Evolutionary conservation across 1,139 yeast species (phyloP).

Genomic region (Taphrina deformans): DNA sequence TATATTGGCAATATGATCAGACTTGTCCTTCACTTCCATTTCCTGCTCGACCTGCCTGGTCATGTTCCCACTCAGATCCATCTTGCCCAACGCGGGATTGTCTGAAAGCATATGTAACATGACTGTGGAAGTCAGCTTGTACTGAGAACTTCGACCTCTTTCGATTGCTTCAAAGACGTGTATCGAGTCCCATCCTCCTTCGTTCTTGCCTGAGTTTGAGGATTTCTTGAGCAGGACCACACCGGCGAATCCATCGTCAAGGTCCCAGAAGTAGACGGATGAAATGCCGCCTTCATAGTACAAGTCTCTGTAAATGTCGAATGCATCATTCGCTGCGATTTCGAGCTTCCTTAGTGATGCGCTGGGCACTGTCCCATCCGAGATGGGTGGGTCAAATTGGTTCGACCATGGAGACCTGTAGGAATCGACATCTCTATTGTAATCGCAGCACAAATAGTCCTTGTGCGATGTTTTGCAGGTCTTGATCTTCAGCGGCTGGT

Average conservation of each 20-base stretch:
- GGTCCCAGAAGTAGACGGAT: constrained; percentile 91
- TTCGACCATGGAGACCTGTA: constrained; percentile 92
- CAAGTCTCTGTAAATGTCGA: constrained; percentile 86
- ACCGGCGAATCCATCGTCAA: constrained; percentile 74
- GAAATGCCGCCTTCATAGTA: constrained; percentile 93
- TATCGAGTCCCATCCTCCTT: constrained; percentile 84
- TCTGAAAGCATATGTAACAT: constrained; percentile 63
- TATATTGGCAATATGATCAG: constrained; percentile 76
- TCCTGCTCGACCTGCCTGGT: constrained; percentile 70
- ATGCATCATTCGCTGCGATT: constrained; percentile 79
- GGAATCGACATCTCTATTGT: constrained; percentile 91
- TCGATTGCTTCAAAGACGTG: constrained; percentile 82
- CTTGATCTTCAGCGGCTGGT: constrained; percentile 69
- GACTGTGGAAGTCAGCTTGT: constrained; percentile 83
- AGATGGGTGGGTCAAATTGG: constrained; percentile 66
- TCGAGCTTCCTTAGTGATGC: constrained; percentile 69
- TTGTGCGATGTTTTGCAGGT: constrained; percentile 64
- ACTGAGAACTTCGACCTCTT: constrained; percentile 48
- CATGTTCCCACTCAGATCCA: constrained; percentile 75
- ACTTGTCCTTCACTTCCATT: constrained; percentile 49
- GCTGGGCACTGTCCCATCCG: constrained; percentile 73
- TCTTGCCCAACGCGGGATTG: constrained; percentile 44
- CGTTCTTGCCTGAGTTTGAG: constrained; percentile 38
- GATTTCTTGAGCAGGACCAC: constrained; percentile 81
- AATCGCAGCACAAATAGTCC: constrained; percentile 81